Conservation (phyloP, 202 grass and related monocot genomes). For the Carex arenaria region DNA sequence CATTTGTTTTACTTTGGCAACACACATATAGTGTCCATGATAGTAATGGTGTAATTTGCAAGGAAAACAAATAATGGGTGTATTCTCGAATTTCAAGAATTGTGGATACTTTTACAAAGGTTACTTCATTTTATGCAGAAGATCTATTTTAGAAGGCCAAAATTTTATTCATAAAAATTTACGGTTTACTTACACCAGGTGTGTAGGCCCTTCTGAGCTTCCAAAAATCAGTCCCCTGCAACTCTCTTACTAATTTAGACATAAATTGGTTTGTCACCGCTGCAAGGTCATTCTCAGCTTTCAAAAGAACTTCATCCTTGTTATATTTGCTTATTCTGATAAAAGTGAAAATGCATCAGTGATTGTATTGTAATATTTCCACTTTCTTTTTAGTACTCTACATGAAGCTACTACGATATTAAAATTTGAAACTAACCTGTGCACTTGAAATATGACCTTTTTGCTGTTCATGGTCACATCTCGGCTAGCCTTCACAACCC, state of each 20-base stretch:
- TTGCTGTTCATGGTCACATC: slow-evolving; percentile 99
- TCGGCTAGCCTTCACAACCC: slow-evolving; percentile 90
- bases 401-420: not conserved
- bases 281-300: slow-evolving; percentile 88
- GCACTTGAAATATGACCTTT: slow-evolving; percentile 98
- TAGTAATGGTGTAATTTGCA: not conserved
- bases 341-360: slow-evolving; percentile 8
- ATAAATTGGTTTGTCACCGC: slow-evolving; percentile 70
- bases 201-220: slow-evolving; percentile 96
- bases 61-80: not conserved
- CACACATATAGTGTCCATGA: slow-evolving; percentile 5
- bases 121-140: not conserved
- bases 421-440: slow-evolving; percentile 46
- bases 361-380: not conserved
- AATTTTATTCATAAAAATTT: slow-evolving; percentile 27
- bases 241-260: slow-evolving; percentile 83
- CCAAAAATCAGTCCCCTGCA: slow-evolving; percentile 94
- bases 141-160: not conserved
- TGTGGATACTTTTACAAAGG: not conserved
- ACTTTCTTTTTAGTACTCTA: not conserved
- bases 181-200: slow-evolving; percentile 54
- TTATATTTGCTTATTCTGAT: slow-evolving; percentile 78
- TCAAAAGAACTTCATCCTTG: slow-evolving; percentile 77
- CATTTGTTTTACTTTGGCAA: not conserved
- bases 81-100: not conserved